These are phyloP conservation scores for Alternaria arborescens DNA, from an alignment of 2,329 filamentous ascomycete species.

Conservation along the genomic window DNA sequence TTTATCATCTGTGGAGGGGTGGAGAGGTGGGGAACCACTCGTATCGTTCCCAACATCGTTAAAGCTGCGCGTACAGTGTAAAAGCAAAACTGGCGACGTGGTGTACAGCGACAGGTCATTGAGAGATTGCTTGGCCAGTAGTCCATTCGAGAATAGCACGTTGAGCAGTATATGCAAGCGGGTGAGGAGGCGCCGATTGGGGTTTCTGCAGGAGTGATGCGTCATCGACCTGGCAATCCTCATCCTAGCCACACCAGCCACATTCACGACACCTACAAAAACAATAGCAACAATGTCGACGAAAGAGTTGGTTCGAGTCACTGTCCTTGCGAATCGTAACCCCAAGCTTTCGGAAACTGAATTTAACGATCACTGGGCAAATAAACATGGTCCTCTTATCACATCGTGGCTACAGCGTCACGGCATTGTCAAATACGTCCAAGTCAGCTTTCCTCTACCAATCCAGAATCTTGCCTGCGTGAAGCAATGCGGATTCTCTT, in stretches of 20 bases:
- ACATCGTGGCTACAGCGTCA: conserved; percentile 31
- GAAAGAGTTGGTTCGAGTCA: conserved; percentile 27
- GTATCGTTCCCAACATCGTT: not conserved
- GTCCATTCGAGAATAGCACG: not conserved
- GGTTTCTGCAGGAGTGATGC: not conserved
- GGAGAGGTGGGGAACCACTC: not conserved
- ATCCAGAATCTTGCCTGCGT: not conserved
- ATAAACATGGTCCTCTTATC: conserved; percentile 34
- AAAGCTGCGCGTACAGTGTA: not conserved
- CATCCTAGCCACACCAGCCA: not conserved
- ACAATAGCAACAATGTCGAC: not conserved
- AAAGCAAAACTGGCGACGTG: conserved; percentile 1
- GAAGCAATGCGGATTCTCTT: not conserved
- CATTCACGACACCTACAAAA: not conserved
- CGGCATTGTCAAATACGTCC: conserved; percentile 35
- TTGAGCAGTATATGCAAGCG: not conserved
- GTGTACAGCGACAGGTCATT: not conserved
- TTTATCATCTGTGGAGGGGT: not conserved
- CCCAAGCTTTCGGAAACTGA: conserved; percentile 30
- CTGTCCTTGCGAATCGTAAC: conserved; percentile 34
- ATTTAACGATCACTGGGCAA: conserved; percentile 35
- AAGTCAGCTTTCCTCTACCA: conserved; percentile 18
- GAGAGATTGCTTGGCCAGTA: no score
- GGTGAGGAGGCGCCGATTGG: not conserved
- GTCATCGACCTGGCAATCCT: conserved; percentile 1